phyloP scores from a whole-genome alignment of 768 basidiomycete species.

The Suillus americanus region DNA sequence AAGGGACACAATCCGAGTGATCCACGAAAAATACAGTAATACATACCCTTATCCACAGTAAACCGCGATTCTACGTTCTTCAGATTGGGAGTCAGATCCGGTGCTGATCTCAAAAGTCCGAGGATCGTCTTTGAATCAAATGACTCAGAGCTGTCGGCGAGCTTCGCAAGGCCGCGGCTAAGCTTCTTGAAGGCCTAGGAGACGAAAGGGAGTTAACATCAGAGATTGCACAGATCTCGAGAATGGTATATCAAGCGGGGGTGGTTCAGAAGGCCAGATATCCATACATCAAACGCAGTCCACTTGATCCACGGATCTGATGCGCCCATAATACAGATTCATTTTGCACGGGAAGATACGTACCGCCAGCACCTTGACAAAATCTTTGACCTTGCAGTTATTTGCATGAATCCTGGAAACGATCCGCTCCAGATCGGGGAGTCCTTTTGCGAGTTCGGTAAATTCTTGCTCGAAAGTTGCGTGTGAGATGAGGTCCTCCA shows the following conservation, averaged over 20 bases:
- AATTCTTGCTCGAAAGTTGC: constrained; percentile 78
- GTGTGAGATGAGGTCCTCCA: constrained; percentile 85
- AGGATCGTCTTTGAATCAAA: constrained; percentile 80
- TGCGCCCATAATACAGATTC: background rate
- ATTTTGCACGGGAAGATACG: constrained; percentile 16
- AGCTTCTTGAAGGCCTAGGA: constrained; percentile 73
- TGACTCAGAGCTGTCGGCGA: constrained; percentile 63
- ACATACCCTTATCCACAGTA: constrained; percentile 55
- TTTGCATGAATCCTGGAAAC: constrained; percentile 95
- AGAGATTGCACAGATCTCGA: background rate
- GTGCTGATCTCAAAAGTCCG: constrained; percentile 75
- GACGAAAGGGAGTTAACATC: constrained; percentile 7
- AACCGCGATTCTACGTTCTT: constrained; percentile 74
- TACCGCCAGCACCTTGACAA: constrained; percentile 79
- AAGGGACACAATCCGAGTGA: background rate
- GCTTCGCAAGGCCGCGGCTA: constrained; percentile 58
- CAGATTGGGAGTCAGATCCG: constrained; percentile 73
- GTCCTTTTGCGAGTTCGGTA: constrained; percentile 68
- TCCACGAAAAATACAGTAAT: background rate
- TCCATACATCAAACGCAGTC: background rate
- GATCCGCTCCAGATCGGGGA: constrained; percentile 92
- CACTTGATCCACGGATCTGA: background rate
- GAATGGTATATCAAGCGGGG: background rate
- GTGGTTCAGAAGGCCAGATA: background rate
- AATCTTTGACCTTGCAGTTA: constrained; percentile 84